Conservation (phyloP, 768 basidiomycete species). For the Hygrophorus russula region DNA sequence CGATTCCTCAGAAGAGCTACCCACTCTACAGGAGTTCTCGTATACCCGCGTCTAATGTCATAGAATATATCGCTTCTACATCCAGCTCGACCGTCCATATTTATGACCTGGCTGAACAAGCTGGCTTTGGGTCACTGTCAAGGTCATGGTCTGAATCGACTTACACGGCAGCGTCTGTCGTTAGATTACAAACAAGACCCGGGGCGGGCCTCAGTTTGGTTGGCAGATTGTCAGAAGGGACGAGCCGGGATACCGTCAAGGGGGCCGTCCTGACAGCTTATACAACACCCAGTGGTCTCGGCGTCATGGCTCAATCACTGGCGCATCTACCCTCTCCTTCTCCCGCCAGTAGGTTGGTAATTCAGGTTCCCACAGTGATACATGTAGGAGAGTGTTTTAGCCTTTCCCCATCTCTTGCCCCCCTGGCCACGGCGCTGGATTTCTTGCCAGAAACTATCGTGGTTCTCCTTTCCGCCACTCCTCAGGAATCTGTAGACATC, state of each 20-base stretch:
- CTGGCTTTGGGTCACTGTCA: constrained; percentile 68
- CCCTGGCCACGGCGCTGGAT: constrained; percentile 47
- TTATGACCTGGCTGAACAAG: constrained; percentile 76
- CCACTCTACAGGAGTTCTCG: constrained; percentile 28
- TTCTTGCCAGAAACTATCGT: constrained; percentile 56
- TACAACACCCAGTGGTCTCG: constrained; percentile 76
- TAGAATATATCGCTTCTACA: constrained; percentile 55
- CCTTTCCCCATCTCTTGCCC: constrained; percentile 68
- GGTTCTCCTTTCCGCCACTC: constrained; percentile 73
- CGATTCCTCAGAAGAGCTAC: constrained; percentile 15
- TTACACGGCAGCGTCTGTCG: constrained; percentile 37
- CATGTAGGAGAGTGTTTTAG: constrained; percentile 53
- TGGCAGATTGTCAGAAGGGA: constrained; percentile 70
- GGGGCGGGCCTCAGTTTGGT: constrained; percentile 77
- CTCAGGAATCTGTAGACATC: constrained; percentile 74
- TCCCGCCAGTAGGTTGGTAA: constrained; percentile 54
- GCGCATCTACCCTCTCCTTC: constrained; percentile 56
- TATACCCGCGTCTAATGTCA: constrained; percentile 45
- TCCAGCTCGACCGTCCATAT: constrained; percentile 63
- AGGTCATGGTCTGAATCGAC: constrained; percentile 47
- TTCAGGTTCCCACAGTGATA: constrained; percentile 75
- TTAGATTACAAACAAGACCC: constrained; percentile 68
- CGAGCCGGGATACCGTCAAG: constrained; percentile 52
- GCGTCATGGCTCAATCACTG: constrained; percentile 74
- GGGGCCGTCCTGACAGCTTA: constrained; percentile 64